Percentiles rank a stretch among this genome's conserved stretches.
Conservation (phyloP, 768 basidiomycete species). For the Pisolithus microcarpus region DNA sequence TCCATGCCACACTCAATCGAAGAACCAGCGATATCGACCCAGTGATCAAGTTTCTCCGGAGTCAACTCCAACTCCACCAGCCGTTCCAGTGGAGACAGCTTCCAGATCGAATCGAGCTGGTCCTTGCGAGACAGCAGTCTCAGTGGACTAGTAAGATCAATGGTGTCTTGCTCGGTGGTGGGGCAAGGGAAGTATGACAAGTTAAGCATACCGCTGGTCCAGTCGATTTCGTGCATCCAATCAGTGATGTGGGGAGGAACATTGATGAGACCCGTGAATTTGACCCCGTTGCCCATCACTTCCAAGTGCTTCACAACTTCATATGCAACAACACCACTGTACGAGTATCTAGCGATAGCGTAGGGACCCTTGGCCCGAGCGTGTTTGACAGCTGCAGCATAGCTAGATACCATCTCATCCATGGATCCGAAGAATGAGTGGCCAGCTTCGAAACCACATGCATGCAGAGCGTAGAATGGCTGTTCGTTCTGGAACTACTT, state of each 20-base stretch:
- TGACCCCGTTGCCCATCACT: slow-evolving; percentile 28
- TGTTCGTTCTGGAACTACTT: slow-evolving; percentile 33
- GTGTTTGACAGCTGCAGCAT: slow-evolving; percentile 29
- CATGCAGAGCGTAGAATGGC: slow-evolving; percentile 39
- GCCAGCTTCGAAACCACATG: slow-evolving; percentile 35
- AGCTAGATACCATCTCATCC: slow-evolving; percentile 34
- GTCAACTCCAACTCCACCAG: slow-evolving; percentile 18
- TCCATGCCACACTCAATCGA: slow-evolving; percentile 8
- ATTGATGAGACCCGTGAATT: slow-evolving; percentile 37
- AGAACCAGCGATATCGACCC: slow-evolving; percentile 17
- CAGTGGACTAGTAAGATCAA: slow-evolving; percentile 11
- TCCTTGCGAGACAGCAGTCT: slow-evolving; percentile 13
- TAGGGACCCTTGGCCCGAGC: slow-evolving; percentile 33
- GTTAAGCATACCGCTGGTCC: slow-evolving; percentile 34
- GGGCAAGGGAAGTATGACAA: slow-evolving; percentile 34
- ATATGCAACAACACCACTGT: slow-evolving; percentile 38
- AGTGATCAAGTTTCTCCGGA: slow-evolving; percentile 16
- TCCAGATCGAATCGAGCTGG: slow-evolving; percentile 15
- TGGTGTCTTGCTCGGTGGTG: slow-evolving; percentile 13
- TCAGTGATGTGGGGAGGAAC: slow-evolving; percentile 36
- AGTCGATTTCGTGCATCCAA: slow-evolving; percentile 35
- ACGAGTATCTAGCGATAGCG: slow-evolving; percentile 39
- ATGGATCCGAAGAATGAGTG: slow-evolving; percentile 31
- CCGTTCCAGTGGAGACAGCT: slow-evolving; percentile 12
- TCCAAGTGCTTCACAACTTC: slow-evolving; percentile 36